Conservation (phyloP, 2,329 filamentous ascomycete species). For the Calonectria pseudoreteaudii region DNA sequence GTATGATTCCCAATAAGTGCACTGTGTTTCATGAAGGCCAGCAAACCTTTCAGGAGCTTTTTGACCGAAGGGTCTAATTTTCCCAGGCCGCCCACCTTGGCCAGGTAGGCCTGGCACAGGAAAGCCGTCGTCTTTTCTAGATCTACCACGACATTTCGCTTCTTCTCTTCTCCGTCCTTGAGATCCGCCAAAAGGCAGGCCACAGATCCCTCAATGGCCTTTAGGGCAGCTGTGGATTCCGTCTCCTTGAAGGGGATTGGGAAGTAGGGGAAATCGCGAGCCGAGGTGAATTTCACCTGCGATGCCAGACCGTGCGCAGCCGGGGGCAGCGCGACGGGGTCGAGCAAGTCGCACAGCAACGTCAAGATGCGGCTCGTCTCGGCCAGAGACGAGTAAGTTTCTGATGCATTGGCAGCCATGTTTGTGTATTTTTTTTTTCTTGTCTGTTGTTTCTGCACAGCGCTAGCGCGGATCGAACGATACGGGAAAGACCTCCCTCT, state of each 20-base stretch:
- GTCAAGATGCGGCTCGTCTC: constrained; percentile 38
- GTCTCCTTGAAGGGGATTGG: constrained; percentile 62
- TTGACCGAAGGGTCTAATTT: constrained; percentile 52
- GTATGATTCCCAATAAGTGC: neutral
- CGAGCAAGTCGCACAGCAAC: constrained; percentile 38
- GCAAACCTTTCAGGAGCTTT: constrained; percentile 44
- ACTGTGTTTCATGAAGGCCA: neutral
- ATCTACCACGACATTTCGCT: constrained; percentile 44
- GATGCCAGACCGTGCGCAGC: constrained; percentile 38
- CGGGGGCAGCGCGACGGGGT: constrained; percentile 45
- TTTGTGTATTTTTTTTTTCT: neutral
- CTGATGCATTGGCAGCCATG: constrained; percentile 22
- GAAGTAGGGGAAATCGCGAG: constrained; percentile 55
- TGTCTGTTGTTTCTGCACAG: neutral
- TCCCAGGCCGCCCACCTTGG: constrained; percentile 51
- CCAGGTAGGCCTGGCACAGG: constrained; percentile 53
- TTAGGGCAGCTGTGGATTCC: constrained; percentile 56
- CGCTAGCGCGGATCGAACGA: constrained; percentile 6
- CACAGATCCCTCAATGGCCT: constrained; percentile 54
- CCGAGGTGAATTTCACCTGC: constrained; percentile 48
- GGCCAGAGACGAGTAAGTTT: constrained; percentile 34
- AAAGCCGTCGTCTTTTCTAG: constrained; percentile 56
- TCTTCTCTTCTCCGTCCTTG: constrained; percentile 24
- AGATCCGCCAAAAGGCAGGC: constrained; percentile 48
- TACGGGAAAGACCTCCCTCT: neutral